Evolutionary conservation across 768 basidiomycete species (phyloP), one percentile per base, ranked within the genome.

Genomic region (Mycena haematopus): DNA sequence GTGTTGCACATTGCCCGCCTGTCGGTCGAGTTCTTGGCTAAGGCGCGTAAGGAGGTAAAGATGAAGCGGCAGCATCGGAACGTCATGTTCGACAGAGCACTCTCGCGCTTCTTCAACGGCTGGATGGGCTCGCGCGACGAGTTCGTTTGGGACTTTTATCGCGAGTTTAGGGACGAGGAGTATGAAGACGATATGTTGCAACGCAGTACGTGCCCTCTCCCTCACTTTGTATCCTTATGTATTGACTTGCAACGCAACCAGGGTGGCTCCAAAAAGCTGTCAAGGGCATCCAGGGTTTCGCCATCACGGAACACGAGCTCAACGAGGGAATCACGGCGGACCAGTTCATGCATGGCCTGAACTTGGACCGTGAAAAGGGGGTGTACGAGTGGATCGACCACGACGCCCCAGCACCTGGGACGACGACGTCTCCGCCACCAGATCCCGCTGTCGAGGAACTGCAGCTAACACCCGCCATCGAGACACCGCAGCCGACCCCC

Each of bases 91-190:
- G 66, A 67, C 50, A 35, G 66, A 5, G 58, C 66, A 27, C 33
- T 67, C 1, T 31, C 56, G 38, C 46, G 66, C 24, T 64, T 67
- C 42, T 60, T 60, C 54, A 61, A 60, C 24, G 66, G 66, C 4
- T 67, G 66, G 66, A 67, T 67, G 66, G 66, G 66, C 1, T 60
- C 53, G 29, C 51, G 66, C n/a, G 66, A 64, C n/a, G 66, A 67
- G 59, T 64, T 64, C 21, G 66, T 67, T 13, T 67, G 62, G 56
- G 66, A 67, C 40, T 67, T 67, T 25, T 67, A 60, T 35, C 19
- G 66, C 7, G 66, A 67, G 27, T 67, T 67, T 29, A 22, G 60
- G 42, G 66, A 67, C 21, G 66, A 67, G 33, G 66, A 67, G 42
- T 67, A 67, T 33, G 66, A 67, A 59, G 66, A 67, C 29, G 66